Percentiles rank a stretch among this genome's conserved stretches.
phyloP scores from a whole-genome alignment of 2,329 filamentous ascomycete species.

The Dactylella cylindrospora region DNA sequence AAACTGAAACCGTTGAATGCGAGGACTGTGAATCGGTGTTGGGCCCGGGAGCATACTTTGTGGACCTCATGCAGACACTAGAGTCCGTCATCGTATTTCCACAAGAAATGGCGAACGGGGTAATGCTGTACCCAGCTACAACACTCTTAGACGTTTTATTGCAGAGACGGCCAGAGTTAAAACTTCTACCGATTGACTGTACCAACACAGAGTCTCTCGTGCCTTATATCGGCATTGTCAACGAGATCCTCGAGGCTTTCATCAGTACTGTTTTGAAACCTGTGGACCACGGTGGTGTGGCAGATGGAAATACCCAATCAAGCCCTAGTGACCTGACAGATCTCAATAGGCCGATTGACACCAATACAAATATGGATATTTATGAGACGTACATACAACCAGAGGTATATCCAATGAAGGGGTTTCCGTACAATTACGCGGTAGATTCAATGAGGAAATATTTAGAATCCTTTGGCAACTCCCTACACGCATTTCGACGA shows the following conservation, averaged over 20 bases:
- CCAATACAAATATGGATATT: neutral
- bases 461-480: too few relatives aligned
- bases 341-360: neutral
- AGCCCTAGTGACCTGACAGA: neutral
- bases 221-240: slow-evolving; percentile 50
- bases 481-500: too few relatives aligned
- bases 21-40: slow-evolving; percentile 45
- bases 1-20: too few relatives aligned
- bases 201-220: slow-evolving; percentile 48
- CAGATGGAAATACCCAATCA: neutral
- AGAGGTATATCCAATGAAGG: neutral
- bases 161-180: slow-evolving; percentile 48
- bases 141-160: slow-evolving; percentile 46
- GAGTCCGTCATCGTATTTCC: slow-evolving; percentile 9
- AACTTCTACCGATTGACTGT: slow-evolving; percentile 48
- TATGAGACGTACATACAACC: neutral
- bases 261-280: neutral
- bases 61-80: slow-evolving; percentile 48
- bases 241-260: slow-evolving; percentile 49
- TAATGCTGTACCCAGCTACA: too few relatives aligned
- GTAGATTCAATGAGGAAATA: too few relatives aligned
- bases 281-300: neutral
- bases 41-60: slow-evolving; percentile 46
- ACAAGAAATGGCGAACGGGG: neutral
- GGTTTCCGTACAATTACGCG: neutral